Evolutionary conservation across 805 yeast genomes (phyloP).

Genomic region (Brettanomyces sp.): DNA sequence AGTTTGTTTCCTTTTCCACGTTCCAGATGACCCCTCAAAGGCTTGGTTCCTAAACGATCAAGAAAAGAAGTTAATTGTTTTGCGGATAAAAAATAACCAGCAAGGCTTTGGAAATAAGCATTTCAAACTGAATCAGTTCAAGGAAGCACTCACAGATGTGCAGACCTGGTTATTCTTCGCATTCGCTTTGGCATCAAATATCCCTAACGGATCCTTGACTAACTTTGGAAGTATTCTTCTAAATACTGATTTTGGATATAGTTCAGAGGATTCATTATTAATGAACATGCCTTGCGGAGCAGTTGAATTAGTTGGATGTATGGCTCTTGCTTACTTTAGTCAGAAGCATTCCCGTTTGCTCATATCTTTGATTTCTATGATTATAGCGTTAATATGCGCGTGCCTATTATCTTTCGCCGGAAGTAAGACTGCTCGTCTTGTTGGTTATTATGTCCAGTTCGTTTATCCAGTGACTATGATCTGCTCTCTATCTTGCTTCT

Average conservation of each 20-base stretch:
- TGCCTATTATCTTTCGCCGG: slow-evolving; percentile 1
- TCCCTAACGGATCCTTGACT: slow-evolving; percentile 53
- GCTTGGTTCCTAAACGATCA: slow-evolving; percentile 40
- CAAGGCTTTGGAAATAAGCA: slow-evolving; percentile 51
- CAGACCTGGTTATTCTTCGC: slow-evolving; percentile 42
- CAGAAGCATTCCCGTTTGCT: slow-evolving; percentile 10
- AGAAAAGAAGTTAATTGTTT: slow-evolving; percentile 40
- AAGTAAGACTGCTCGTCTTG: slow-evolving; percentile 9
- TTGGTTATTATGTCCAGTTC: slow-evolving; percentile 18
- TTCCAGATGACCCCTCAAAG: slow-evolving; percentile 43
- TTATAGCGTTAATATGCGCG: background rate
- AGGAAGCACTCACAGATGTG: slow-evolving; percentile 34
- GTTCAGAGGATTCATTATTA: slow-evolving; percentile 8
- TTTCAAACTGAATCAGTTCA: slow-evolving; percentile 46
- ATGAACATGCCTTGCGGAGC: slow-evolving; percentile 28
- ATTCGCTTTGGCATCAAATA: slow-evolving; percentile 32
- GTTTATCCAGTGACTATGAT: slow-evolving; percentile 21
- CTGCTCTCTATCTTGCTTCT: slow-evolving; percentile 25
- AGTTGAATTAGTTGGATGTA: slow-evolving; percentile 26
- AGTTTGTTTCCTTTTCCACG: slow-evolving; percentile 26
- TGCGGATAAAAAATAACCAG: slow-evolving; percentile 47
- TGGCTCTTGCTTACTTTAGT: slow-evolving; percentile 12
- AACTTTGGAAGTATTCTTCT: slow-evolving; percentile 34
- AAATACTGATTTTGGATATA: slow-evolving; percentile 25
- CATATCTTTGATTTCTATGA: slow-evolving; percentile 1